phyloP scores from a whole-genome alignment of 768 basidiomycete species.

The Tephrocybe sp. region DNA sequence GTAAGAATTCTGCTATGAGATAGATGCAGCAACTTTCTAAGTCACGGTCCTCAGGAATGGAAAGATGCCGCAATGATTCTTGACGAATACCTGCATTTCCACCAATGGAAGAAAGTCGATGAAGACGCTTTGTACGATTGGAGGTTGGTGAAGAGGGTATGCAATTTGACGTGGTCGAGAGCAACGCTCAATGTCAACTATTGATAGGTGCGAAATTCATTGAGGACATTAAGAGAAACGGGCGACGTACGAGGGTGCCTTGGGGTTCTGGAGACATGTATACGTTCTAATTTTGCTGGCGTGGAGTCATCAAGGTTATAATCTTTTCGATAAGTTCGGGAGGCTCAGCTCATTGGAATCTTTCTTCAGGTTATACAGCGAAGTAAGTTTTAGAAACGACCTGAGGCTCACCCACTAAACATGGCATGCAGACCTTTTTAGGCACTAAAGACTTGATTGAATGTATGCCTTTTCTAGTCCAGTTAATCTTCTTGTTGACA shows the following conservation, averaged over 20 bases:
- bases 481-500: slow-evolving; percentile 4
- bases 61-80: slow-evolving; percentile 72
- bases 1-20: slow-evolving; percentile 30
- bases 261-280: slow-evolving; percentile 87
- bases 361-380: slow-evolving; percentile 73
- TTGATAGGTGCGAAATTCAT: slow-evolving; percentile 67
- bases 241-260: slow-evolving; percentile 84
- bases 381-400: slow-evolving; percentile 53
- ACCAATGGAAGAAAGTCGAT: slow-evolving; percentile 87
- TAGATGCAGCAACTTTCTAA: background rate
- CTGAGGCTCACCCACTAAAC: slow-evolving; percentile 12
- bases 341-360: background rate
- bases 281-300: slow-evolving; percentile 91
- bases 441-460: slow-evolving; percentile 92
- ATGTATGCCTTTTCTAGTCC: slow-evolving; percentile 39
- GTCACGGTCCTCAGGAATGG: slow-evolving; percentile 64
- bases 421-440: slow-evolving; percentile 68
- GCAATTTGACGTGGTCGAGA: background rate
- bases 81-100: slow-evolving; percentile 81
- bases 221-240: slow-evolving; percentile 66
- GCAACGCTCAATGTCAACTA: background rate
- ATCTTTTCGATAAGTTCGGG: background rate
- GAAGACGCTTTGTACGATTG: slow-evolving; percentile 93
- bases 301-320: slow-evolving; percentile 75
- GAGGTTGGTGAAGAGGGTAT: slow-evolving; percentile 76